phyloP scores from a whole-genome alignment of 2,329 filamentous ascomycete species.

The Aspergillus puulaauensis region DNA sequence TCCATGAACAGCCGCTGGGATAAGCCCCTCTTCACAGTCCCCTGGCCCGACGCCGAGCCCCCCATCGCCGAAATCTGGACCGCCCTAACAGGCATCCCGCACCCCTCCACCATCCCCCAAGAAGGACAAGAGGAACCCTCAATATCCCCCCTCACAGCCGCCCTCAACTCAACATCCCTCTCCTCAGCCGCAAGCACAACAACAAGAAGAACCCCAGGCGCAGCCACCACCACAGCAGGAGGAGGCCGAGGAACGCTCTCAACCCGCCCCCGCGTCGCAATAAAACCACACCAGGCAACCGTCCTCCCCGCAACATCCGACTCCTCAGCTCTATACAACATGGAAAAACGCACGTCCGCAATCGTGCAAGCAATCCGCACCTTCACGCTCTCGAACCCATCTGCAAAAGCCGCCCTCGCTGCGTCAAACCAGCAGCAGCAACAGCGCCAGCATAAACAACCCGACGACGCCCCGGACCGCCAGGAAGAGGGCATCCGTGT shows the following conservation, averaged over 20 bases:
- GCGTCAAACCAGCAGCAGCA: slow-evolving; percentile 4
- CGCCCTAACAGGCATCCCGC: slow-evolving; percentile 46
- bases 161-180: slow-evolving; percentile 21
- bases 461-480: neutral
- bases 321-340: slow-evolving; percentile 42
- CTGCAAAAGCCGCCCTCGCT: slow-evolving; percentile 37
- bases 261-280: slow-evolving; percentile 20
- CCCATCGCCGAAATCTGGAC: slow-evolving; percentile 63
- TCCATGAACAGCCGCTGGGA: slow-evolving; percentile 66
- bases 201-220: slow-evolving; percentile 22
- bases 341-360: slow-evolving; percentile 45
- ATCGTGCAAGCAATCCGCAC: slow-evolving; percentile 42
- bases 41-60: slow-evolving; percentile 55
- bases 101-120: slow-evolving; percentile 22
- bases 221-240: slow-evolving; percentile 24
- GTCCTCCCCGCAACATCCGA: slow-evolving; percentile 40
- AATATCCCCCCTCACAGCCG: slow-evolving; percentile 18
- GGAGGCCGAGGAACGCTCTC: slow-evolving; percentile 12
- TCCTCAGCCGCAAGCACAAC: slow-evolving; percentile 25
- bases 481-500: slow-evolving; percentile 32
- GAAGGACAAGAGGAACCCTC: neutral
- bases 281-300: slow-evolving; percentile 46
- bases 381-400: slow-evolving; percentile 40
- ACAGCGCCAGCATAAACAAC: neutral
- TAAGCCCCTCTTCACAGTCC: slow-evolving; percentile 63